phyloP scores from a whole-genome alignment of 257 asterid genomes.

The Nyctanthes arbortristis region DNA sequence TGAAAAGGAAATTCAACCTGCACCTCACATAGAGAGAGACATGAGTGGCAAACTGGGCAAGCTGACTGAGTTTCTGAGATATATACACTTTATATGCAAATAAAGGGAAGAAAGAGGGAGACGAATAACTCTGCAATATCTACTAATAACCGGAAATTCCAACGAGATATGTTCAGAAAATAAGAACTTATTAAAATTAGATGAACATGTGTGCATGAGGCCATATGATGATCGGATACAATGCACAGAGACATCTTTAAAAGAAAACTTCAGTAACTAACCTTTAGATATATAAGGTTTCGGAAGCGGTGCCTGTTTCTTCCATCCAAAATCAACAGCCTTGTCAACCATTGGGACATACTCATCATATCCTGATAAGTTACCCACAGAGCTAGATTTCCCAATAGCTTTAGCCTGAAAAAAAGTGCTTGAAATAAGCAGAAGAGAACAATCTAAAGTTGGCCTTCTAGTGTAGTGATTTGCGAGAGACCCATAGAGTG shows the following conservation, averaged over 20 bases:
- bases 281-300: constrained; percentile 50
- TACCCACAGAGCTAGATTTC: constrained; percentile 47
- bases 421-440: constrained; percentile 14
- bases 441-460: not conserved
- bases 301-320: constrained; percentile 47
- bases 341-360: constrained; percentile 99
- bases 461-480: not conserved
- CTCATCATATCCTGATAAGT: constrained; percentile 81
- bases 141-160: not conserved
- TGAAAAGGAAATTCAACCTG: not conserved
- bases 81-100: not conserved
- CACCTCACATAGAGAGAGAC: not conserved
- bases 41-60: not conserved
- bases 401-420: constrained; percentile 82
- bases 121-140: not conserved
- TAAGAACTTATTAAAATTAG: not conserved
- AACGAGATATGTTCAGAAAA: not conserved
- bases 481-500: not conserved
- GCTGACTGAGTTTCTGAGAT: not conserved
- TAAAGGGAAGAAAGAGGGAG: constrained; percentile 7
- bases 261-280: constrained; percentile 26
- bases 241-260: constrained; percentile 3
- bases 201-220: not conserved
- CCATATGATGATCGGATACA: constrained; percentile 1
- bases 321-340: constrained; percentile 76